These are phyloP conservation scores for Nicotiana sylvestris DNA, from an alignment of 257 asterid species.

Conservation along the genomic window DNA sequence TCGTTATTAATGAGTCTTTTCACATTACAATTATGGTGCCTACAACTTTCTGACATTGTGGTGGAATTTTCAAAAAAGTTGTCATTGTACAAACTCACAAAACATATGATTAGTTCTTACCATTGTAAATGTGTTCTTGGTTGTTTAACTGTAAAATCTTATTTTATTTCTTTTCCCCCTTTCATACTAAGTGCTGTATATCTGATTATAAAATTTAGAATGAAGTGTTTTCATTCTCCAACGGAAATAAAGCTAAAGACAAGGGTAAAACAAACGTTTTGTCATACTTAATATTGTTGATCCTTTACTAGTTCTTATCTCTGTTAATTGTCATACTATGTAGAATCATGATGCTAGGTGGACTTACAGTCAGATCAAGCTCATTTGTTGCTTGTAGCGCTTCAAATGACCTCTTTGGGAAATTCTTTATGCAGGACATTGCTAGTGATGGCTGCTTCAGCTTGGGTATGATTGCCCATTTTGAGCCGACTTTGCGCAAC, in stretches of 20 bases:
- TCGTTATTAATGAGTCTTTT: background rate
- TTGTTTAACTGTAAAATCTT: background rate
- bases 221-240: background rate
- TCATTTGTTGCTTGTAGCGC: background rate
- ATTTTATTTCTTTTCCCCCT: background rate
- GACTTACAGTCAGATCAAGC: background rate
- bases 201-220: background rate
- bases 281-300: background rate
- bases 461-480: slow-evolving; percentile 88
- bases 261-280: background rate
- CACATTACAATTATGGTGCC: background rate
- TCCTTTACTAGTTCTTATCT: background rate
- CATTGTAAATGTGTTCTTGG: background rate
- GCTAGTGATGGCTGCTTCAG: slow-evolving; percentile 97
- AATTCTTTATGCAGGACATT: slow-evolving; percentile 47
- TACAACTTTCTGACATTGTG: background rate
- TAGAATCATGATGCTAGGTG: background rate
- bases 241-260: background rate
- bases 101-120: background rate
- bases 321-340: background rate
- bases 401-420: background rate
- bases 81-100: background rate
- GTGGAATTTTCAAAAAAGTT: background rate
- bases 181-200: background rate
- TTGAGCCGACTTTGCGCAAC: slow-evolving; percentile 58